Percentiles rank a stretch among this genome's conserved stretches.
These are phyloP conservation scores for Marasmius tenuissimus DNA, from an alignment of 1,284 basidiomycete genomes.

Conservation along the genomic window DNA sequence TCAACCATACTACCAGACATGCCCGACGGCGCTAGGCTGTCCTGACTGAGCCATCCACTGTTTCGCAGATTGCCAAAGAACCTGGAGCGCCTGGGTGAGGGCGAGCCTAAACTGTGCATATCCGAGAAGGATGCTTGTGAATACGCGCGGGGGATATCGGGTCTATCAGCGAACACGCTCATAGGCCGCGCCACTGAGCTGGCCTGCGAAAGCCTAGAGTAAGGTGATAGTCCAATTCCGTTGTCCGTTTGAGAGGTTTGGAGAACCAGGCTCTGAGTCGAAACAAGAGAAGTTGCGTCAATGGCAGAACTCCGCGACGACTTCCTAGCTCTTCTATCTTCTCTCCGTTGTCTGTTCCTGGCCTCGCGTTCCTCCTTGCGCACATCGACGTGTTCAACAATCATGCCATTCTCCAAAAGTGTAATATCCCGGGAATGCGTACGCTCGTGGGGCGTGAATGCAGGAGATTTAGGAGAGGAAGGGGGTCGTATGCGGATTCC, in stretches of 20 bases:
- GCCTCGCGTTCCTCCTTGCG: constrained; percentile 75
- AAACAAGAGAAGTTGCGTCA: constrained; percentile 72
- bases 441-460: constrained; percentile 37
- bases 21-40: constrained; percentile 76
- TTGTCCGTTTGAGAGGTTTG: constrained; percentile 54
- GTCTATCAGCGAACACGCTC: constrained; percentile 63
- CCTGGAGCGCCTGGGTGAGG: constrained; percentile 68
- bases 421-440: constrained; percentile 71
- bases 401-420: constrained; percentile 81
- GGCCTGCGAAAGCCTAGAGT: constrained; percentile 60
- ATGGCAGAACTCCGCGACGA: constrained; percentile 64
- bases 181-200: constrained; percentile 55
- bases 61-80: constrained; percentile 81
- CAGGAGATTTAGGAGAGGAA: constrained; percentile 40
- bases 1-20: constrained; percentile 86
- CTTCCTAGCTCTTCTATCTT: constrained; percentile 74
- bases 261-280: constrained; percentile 47
- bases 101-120: constrained; percentile 66
- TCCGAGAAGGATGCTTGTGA: constrained; percentile 80
- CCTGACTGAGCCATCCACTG: constrained; percentile 74
- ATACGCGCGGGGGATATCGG: constrained; percentile 61
- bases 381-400: constrained; percentile 84
- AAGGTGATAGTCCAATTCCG: constrained; percentile 50
- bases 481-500: constrained; percentile 71
- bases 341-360: constrained; percentile 61